phyloP scores from a whole-genome alignment of 352 stramenopile species.

The Pythium aphanidermatum region DNA sequence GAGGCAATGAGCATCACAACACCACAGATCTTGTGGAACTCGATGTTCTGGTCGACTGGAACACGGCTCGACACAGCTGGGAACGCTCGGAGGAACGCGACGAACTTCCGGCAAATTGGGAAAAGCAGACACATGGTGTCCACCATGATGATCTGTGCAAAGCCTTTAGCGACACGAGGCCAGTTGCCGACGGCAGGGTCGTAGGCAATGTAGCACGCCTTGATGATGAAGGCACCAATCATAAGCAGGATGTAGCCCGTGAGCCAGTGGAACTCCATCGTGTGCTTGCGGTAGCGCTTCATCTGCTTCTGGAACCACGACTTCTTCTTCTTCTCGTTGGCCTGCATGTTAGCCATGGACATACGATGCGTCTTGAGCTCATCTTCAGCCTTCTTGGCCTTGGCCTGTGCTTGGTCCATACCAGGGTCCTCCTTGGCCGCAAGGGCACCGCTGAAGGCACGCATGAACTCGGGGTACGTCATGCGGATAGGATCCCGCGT shows the following conservation, averaged over 20 bases:
- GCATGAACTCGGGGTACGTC: slow-evolving; percentile 50
- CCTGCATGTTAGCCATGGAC: too few relatives aligned
- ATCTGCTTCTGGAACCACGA: slow-evolving; percentile 15
- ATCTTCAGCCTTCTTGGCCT: too few relatives aligned
- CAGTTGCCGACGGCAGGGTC: slow-evolving; percentile 53
- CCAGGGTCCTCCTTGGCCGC: background rate
- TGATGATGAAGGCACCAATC: slow-evolving; percentile 39
- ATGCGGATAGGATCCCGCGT: slow-evolving; percentile 33
- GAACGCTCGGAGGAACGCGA: slow-evolving; percentile 39
- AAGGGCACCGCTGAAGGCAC: slow-evolving; percentile 30
- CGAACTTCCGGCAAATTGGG: slow-evolving; percentile 68
- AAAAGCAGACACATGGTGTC: slow-evolving; percentile 71
- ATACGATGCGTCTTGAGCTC: too few relatives aligned
- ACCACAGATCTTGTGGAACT: slow-evolving; percentile 76
- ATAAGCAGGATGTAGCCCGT: slow-evolving; percentile 43
- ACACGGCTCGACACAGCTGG: slow-evolving; percentile 37
- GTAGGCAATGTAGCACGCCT: slow-evolving; percentile 30
- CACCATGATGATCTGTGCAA: slow-evolving; percentile 62
- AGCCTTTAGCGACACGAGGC: slow-evolving; percentile 61
- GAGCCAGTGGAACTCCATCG: slow-evolving; percentile 39
- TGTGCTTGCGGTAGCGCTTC: slow-evolving; percentile 37
- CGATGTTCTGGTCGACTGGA: slow-evolving; percentile 61
- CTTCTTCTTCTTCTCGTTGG: slow-evolving; percentile 16
- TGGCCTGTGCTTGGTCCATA: too few relatives aligned
- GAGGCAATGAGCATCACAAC: slow-evolving; percentile 54